Evolutionary conservation across 164 flowering plant species (phyloP).

Genomic region (Dillenia turbinata): DNA sequence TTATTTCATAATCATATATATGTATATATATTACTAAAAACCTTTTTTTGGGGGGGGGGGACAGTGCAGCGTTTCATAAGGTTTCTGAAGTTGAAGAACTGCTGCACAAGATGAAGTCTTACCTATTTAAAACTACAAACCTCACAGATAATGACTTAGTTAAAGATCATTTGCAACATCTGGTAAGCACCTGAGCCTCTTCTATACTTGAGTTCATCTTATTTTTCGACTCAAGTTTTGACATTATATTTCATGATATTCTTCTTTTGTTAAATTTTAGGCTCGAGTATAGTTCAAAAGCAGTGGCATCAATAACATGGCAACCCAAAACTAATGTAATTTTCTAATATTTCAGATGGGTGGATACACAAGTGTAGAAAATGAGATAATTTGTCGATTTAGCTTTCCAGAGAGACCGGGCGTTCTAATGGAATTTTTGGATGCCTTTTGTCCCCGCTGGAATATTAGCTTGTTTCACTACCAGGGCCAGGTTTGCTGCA

Average conservation of each 20-base stretch:
- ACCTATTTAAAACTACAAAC: conserved; percentile 57
- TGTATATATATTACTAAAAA: too few relatives aligned
- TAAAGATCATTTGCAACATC: conserved; percentile 89
- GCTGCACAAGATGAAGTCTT: conserved; percentile 68
- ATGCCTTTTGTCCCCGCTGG: conserved; percentile 91
- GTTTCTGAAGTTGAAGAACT: conserved; percentile 58
- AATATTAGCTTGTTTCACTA: conserved; percentile 96
- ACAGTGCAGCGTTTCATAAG: conserved; percentile 90
- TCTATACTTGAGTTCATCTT: too few relatives aligned
- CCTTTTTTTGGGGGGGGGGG: too few relatives aligned
- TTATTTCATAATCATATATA: too few relatives aligned
- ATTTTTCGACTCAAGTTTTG: too few relatives aligned
- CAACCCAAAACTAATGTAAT: too few relatives aligned
- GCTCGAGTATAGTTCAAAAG: conserved; percentile 1
- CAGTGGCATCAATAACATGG: not conserved
- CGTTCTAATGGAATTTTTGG: conserved; percentile 84
- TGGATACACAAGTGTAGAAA: conserved; percentile 53
- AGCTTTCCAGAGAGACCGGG: conserved; percentile 93
- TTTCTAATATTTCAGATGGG: conserved; percentile 58
- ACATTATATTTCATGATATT: too few relatives aligned
- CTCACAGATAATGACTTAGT: conserved; percentile 82
- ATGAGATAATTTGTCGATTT: conserved; percentile 83
- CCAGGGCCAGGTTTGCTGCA: conserved; percentile 61
- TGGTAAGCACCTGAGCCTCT: conserved; percentile 39
- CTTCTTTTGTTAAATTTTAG: not conserved